Conservation (phyloP, 345 rosid genomes). For the Populus nigra region DNA sequence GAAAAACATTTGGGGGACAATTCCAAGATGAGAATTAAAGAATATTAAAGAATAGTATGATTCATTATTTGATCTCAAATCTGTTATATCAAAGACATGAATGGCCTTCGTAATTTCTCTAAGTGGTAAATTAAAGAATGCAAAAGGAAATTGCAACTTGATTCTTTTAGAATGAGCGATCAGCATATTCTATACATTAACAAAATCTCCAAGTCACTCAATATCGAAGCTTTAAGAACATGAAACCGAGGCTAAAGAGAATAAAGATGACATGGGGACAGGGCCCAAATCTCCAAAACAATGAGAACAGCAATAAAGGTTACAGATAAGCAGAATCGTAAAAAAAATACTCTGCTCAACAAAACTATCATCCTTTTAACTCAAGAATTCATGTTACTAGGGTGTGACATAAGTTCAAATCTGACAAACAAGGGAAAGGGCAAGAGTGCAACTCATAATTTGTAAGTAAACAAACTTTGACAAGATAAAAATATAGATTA, state of each 20-base stretch:
- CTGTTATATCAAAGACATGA: no score
- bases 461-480: background rate
- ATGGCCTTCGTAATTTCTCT: no score
- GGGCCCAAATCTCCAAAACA: background rate
- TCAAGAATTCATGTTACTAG: background rate
- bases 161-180: background rate
- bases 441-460: background rate
- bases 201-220: background rate
- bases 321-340: background rate
- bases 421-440: background rate
- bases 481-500: slow-evolving; percentile 12
- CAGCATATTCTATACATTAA: background rate
- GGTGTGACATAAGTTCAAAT: background rate
- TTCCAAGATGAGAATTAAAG: background rate
- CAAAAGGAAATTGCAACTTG: background rate
- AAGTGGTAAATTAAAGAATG: no score
- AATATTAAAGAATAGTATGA: no score
- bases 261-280: background rate
- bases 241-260: background rate
- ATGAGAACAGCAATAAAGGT: background rate
- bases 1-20: background rate
- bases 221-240: background rate
- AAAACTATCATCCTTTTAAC: background rate
- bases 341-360: background rate
- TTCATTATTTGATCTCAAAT: no score